These are phyloP conservation scores for Barbatosphaeria neglecta DNA, from an alignment of 495 filamentous ascomycete genomes.

Conservation along the genomic window DNA sequence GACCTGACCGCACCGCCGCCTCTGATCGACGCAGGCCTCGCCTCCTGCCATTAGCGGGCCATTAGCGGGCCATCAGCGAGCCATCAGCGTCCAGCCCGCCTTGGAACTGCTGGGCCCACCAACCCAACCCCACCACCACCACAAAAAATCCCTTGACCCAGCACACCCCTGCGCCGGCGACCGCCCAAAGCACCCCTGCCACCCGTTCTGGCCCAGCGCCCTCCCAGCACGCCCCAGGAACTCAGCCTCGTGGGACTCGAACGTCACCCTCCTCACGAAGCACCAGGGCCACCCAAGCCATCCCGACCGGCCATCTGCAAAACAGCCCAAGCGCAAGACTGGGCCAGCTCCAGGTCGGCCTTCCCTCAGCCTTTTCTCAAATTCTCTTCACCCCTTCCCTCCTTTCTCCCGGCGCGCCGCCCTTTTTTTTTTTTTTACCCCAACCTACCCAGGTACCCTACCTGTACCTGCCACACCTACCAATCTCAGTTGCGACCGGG, in stretches of 20 bases:
- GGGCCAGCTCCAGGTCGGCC: no score
- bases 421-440: background rate
- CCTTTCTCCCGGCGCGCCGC: background rate
- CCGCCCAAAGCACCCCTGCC: no score
- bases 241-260: background rate
- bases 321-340: no score
- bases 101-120: background rate
- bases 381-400: background rate
- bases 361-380: no score
- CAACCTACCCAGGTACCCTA: no score
- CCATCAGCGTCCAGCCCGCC: background rate
- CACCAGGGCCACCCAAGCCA: background rate
- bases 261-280: slow-evolving; percentile 1
- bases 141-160: background rate
- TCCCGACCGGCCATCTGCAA: background rate
- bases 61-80: background rate
- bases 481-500: background rate
- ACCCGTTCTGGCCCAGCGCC: background rate
- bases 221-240: background rate
- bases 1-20: slow-evolving; percentile 1
- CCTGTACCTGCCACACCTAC: background rate
- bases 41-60: background rate
- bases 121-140: background rate
- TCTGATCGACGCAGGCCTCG: slow-evolving; percentile 1
- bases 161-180: background rate